Conservation (phyloP, 306 rosid species). For the Betula pendula region DNA sequence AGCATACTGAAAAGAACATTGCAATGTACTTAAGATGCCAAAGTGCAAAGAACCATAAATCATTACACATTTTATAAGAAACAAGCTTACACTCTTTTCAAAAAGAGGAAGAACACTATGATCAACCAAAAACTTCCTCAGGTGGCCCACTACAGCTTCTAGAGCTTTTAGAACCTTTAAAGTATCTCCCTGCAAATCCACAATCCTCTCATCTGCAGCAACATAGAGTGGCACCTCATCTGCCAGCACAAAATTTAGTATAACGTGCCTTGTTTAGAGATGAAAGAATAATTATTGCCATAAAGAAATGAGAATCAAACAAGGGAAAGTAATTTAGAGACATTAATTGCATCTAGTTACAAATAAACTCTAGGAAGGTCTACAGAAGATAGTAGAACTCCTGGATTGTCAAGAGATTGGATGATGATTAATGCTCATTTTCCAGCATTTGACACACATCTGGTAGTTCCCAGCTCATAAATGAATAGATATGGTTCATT, state of each 20-base stretch:
- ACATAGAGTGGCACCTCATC: conserved; percentile 93
- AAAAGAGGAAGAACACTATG: conserved; percentile 93
- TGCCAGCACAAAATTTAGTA: conserved; percentile 35
- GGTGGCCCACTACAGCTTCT: conserved; percentile 85
- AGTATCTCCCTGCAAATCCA: conserved; percentile 92
- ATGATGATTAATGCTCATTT: too few species aligned
- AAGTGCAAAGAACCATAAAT: conserved; percentile 13
- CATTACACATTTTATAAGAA: conserved; percentile 1
- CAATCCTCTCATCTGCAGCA: conserved; percentile 85
- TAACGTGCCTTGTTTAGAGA: conserved; percentile 7
- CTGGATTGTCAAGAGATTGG: background rate
- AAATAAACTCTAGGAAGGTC: background rate
- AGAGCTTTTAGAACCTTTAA: conserved; percentile 81
- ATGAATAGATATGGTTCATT: too few species aligned
- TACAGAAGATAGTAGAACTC: background rate
- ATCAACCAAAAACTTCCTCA: conserved; percentile 95
- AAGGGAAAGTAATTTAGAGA: background rate
- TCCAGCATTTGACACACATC: background rate
- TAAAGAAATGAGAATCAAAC: conserved; percentile 3
- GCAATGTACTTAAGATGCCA: conserved; percentile 3
- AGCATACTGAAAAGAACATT: conserved; percentile 45
- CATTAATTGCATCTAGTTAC: background rate
- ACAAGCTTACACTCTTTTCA: conserved; percentile 80
- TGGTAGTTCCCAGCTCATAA: background rate
- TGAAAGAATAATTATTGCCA: conserved; percentile 4